Conservation (phyloP, 2,329 filamentous ascomycete species). For the Penicillium janthinellum region DNA sequence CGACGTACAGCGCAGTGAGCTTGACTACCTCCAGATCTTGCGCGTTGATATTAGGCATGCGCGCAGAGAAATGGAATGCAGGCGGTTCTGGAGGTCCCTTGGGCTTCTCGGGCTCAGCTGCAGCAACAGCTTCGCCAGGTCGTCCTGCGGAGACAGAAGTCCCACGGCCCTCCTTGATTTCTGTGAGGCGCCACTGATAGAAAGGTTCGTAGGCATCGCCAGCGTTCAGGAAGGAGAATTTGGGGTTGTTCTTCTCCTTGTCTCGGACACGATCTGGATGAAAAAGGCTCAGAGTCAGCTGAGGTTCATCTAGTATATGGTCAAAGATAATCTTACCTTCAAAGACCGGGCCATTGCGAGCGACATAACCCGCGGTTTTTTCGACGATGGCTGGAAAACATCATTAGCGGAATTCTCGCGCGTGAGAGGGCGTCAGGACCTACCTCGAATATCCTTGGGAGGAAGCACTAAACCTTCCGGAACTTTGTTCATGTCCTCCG, state of each 20-base stretch:
- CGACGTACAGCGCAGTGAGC: conserved; percentile 86
- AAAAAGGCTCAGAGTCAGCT: not conserved
- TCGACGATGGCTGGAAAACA: conserved; percentile 67
- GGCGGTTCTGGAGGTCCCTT: conserved; percentile 82
- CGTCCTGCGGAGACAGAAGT: conserved; percentile 76
- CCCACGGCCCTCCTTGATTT: conserved; percentile 82
- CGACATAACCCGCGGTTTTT: conserved; percentile 92
- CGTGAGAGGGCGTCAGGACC: conserved; percentile 16
- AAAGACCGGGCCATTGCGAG: conserved; percentile 66
- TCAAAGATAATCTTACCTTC: conserved; percentile 53
- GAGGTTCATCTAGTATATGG: not conserved
- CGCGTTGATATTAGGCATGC: conserved; percentile 96
- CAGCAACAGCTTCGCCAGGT: conserved; percentile 61
- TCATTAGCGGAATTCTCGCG: conserved; percentile 27
- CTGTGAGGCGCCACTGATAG: conserved; percentile 86
- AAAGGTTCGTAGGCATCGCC: conserved; percentile 84
- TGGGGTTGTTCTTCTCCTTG: conserved; percentile 81
- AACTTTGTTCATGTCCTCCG: conserved; percentile 69
- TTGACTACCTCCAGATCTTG: conserved; percentile 77
- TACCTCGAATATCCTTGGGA: conserved; percentile 75
- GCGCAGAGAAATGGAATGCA: conserved; percentile 89
- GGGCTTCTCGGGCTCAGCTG: conserved; percentile 63
- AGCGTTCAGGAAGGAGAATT: conserved; percentile 82
- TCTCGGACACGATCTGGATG: conserved; percentile 71
- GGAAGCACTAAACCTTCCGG: conserved; percentile 84